Evolutionary conservation across 2,329 filamentous ascomycete genomes (phyloP).

Genomic region (Xylaria multiplex): DNA sequence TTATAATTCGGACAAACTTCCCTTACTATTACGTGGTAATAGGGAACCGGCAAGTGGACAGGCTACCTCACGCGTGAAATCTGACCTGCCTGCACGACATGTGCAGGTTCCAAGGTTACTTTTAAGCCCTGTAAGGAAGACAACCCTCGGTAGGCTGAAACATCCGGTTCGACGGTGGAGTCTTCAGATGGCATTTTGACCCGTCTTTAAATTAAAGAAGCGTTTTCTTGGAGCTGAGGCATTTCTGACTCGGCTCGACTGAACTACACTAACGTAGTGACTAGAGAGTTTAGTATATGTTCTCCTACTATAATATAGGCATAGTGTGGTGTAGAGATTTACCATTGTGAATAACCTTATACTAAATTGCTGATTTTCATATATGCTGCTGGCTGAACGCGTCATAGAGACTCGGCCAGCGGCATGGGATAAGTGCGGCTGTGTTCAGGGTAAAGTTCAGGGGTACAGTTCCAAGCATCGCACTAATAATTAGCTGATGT

Average conservation of each 20-base stretch:
- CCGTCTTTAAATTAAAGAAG: slow-evolving; percentile 16
- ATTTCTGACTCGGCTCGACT: slow-evolving; percentile 18
- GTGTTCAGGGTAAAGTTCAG: slow-evolving; percentile 22
- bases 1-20: not conserved
- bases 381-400: slow-evolving; percentile 16
- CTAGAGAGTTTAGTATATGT: not conserved
- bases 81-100: slow-evolving; percentile 8
- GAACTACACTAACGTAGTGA: not conserved
- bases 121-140: slow-evolving; percentile 20
- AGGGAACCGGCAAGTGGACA: not conserved
- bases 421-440: slow-evolving; percentile 29
- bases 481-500: slow-evolving; percentile 11
- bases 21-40: not conserved
- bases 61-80: slow-evolving; percentile 2
- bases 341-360: not conserved
- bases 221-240: slow-evolving; percentile 16
- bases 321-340: slow-evolving; percentile 1
- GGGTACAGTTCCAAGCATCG: slow-evolving; percentile 17
- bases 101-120: slow-evolving; percentile 21
- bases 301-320: not conserved
- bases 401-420: slow-evolving; percentile 25
- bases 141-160: slow-evolving; percentile 33
- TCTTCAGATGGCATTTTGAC: slow-evolving; percentile 8
- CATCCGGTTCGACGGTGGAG: slow-evolving; percentile 30
- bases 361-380: slow-evolving; percentile 14